phyloP scores from a whole-genome alignment of 176 grass and related monocot species.

The Lolium rigidum region DNA sequence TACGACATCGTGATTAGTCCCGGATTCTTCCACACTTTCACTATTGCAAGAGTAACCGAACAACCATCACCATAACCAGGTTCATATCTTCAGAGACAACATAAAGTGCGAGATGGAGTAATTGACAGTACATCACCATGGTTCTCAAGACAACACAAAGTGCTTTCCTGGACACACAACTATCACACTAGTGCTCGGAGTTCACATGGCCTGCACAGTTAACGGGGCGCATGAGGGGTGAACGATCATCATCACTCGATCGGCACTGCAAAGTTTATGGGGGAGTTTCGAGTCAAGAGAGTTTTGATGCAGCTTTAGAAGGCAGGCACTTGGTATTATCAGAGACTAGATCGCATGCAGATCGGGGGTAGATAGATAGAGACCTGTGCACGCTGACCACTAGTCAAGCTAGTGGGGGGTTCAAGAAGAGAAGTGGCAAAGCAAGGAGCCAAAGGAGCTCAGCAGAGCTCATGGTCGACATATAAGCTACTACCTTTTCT shows the following conservation, averaged over 20 bases:
- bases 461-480: neutral
- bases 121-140: neutral
- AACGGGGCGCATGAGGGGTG: neutral
- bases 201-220: slow-evolving; percentile 23
- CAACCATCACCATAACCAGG: neutral
- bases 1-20: neutral
- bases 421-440: neutral
- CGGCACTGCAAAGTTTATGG: neutral
- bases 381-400: slow-evolving; percentile 35
- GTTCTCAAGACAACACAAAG: neutral
- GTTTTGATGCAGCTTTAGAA: slow-evolving; percentile 37
- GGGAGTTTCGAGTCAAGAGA: slow-evolving; percentile 14
- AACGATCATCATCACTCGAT: neutral
- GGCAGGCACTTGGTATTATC: slow-evolving; percentile 4
- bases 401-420: neutral
- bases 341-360: slow-evolving; percentile 27
- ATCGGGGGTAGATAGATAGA: slow-evolving; percentile 23
- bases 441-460: neutral
- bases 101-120: neutral
- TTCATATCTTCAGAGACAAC: neutral
- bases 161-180: neutral
- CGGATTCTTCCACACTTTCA: neutral
- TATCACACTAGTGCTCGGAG: neutral
- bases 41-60: neutral
- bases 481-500: neutral